Evolutionary conservation across 257 asterid species (phyloP), one percentile per base, ranked within the genome.

Genomic region (Nicotiana otophora): DNA sequence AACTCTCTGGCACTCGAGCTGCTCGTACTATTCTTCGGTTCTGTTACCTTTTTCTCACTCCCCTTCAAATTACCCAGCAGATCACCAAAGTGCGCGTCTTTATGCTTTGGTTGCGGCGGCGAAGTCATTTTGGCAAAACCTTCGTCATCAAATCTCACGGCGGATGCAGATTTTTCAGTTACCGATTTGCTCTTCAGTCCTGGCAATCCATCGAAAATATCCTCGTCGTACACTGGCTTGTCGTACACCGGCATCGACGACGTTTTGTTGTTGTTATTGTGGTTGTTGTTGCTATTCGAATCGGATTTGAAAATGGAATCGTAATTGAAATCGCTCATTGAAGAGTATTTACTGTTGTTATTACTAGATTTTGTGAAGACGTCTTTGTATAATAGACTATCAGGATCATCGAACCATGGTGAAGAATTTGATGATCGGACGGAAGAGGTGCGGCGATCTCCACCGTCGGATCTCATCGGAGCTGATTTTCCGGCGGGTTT

Each of bases 151-250:
- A 93, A 95, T 82, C 81, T 86, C 84, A 84, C 88, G 6, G 88
- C 31, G 14, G 97, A 80, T 28, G 92, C 78, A 74, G 80, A 8
- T 75, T 7, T 75, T 14, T 48, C 46, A 16, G 63, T 58, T 57
- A 84, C 86, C 15, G 94, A 80, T 86, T 93, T 96, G 88, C 86
- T 91, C 87, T 92, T 96, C 89, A 96, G 8, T 83, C 98, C 98
- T 3, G 98, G 97, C 88, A 96, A 85, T 55, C 98, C 98, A 77
- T 91, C 94, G 69, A 96, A 96, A 63, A 96, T 91, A 88, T 96
- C 99, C 46, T 96, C 99, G 16, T 96, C 98, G 23, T 96, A 96
- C 60, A 94, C 93, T 34, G 99, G 99, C 87, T 92, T 94, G 87
- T 96, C 99, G 75, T 93, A 96, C 86, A 93, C 98, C 11, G 98